Conservation (phyloP, 306 rosid species). For the Abrus precatorius region DNA sequence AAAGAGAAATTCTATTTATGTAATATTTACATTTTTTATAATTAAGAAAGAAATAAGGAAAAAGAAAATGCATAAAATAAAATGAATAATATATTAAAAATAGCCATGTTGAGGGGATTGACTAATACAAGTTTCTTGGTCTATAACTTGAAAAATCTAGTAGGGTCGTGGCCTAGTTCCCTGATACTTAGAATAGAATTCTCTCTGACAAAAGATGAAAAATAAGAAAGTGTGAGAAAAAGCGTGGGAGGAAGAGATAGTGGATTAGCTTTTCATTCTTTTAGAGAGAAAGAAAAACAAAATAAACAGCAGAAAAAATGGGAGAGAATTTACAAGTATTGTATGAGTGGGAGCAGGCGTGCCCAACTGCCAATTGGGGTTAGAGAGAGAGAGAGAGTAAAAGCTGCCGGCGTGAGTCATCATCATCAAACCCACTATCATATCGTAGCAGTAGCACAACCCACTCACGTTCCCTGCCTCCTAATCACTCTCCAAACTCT, state of each 20-base stretch:
- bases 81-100: too few relatives aligned
- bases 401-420: constrained; percentile 97
- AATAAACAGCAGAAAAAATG: constrained; percentile 31
- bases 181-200: constrained; percentile 60
- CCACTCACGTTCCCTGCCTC: constrained; percentile 81
- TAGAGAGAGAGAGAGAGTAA: constrained; percentile 53
- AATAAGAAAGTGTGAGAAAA: constrained; percentile 55
- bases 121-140: constrained; percentile 35
- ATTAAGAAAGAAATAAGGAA: too few relatives aligned
- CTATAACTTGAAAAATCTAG: constrained; percentile 39
- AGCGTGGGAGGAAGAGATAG: constrained; percentile 62
- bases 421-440: constrained; percentile 86
- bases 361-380: constrained; percentile 76
- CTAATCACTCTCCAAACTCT: constrained; percentile 73
- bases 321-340: background rate
- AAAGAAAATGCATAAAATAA: too few relatives aligned
- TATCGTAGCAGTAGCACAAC: constrained; percentile 45
- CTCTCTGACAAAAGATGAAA: constrained; percentile 73
- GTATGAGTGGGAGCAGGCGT: constrained; percentile 90
- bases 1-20: background rate
- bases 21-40: too few relatives aligned
- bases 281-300: constrained; percentile 14
- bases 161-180: constrained; percentile 52
- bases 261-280: constrained; percentile 81
- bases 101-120: constrained; percentile 21